These are phyloP conservation scores for Chaetomium sp. DNA, from an alignment of 2,329 filamentous ascomycete species.

Conservation along the genomic window DNA sequence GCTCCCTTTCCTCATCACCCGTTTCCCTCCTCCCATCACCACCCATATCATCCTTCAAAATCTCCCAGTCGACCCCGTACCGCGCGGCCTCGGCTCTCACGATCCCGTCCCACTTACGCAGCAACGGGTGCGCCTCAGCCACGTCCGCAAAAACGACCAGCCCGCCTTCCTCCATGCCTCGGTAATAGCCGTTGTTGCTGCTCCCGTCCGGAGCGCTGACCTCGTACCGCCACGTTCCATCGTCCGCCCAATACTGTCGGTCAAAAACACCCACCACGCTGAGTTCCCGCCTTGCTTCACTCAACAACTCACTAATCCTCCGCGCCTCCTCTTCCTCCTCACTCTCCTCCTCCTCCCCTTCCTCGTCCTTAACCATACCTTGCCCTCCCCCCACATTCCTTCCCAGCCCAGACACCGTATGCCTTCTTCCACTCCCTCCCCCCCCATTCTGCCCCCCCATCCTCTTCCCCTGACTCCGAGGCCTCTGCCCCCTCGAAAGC, in stretches of 20 bases:
- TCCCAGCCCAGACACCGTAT: too few relatives aligned
- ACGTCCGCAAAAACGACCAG: slow-evolving; percentile 52
- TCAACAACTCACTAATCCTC: slow-evolving; percentile 31
- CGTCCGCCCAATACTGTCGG: slow-evolving; percentile 55
- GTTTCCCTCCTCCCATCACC: slow-evolving; percentile 11
- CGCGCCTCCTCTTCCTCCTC: slow-evolving; percentile 16
- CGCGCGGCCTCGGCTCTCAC: slow-evolving; percentile 36
- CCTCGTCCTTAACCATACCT: neutral
- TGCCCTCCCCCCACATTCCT: too few relatives aligned
- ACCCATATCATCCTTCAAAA: slow-evolving; percentile 15
- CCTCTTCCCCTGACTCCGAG: slow-evolving; percentile 4
- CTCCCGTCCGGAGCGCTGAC: slow-evolving; percentile 29
- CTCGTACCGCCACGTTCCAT: slow-evolving; percentile 65
- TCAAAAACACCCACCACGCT: slow-evolving; percentile 59
- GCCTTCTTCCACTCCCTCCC: slow-evolving; percentile 6
- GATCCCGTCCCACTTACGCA: slow-evolving; percentile 53
- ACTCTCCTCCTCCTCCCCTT: slow-evolving; percentile 10
- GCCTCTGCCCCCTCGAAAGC: slow-evolving; percentile 8
- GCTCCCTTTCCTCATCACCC: slow-evolving; percentile 11
- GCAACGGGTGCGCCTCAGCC: slow-evolving; percentile 59
- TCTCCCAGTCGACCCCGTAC: slow-evolving; percentile 28
- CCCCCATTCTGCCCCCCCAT: slow-evolving; percentile 7
- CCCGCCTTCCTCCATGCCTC: slow-evolving; percentile 26
- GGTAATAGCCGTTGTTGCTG: neutral
- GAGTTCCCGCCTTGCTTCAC: slow-evolving; percentile 52